These are phyloP conservation scores for Hericium erinaceus DNA, from an alignment of 768 basidiomycete genomes.

Conservation along the genomic window DNA sequence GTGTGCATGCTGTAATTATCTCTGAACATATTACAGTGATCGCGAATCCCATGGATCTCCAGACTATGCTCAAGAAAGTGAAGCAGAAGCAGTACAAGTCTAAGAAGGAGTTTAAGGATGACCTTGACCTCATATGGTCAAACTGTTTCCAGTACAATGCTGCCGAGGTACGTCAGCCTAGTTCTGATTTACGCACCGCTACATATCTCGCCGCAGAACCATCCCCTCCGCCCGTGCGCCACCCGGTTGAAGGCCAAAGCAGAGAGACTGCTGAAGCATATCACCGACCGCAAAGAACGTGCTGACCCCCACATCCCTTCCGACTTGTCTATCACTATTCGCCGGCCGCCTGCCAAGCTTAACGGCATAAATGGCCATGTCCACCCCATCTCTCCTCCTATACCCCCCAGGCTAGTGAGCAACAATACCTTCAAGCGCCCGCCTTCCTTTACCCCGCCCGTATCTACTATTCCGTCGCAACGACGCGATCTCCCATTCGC, in stretches of 20 bases:
- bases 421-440: conserved; percentile 9
- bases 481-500: conserved; percentile 44
- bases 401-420: conserved; percentile 20
- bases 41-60: conserved; percentile 90
- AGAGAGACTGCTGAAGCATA: conserved; percentile 75
- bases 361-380: conserved; percentile 36
- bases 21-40: conserved; percentile 52
- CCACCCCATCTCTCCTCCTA: conserved; percentile 32
- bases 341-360: conserved; percentile 21
- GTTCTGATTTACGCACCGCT: background rate
- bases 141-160: conserved; percentile 94
- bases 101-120: conserved; percentile 88
- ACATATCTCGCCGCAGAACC: conserved; percentile 41
- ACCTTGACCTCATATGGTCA: conserved; percentile 93
- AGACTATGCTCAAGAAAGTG: conserved; percentile 88
- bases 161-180: conserved; percentile 55
- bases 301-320: conserved; percentile 58
- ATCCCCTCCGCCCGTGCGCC: conserved; percentile 80
- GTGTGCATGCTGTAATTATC: background rate
- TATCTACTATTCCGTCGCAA: conserved; percentile 6
- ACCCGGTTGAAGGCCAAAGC: conserved; percentile 77
- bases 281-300: conserved; percentile 83
- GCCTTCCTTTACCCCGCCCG: conserved; percentile 7
- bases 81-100: conserved; percentile 89
- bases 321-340: conserved; percentile 24